Percentiles rank a stretch among this genome's conserved stretches.
phyloP scores from a whole-genome alignment of 345 rosid species.

The Arabidopsis arenosa region DNA sequence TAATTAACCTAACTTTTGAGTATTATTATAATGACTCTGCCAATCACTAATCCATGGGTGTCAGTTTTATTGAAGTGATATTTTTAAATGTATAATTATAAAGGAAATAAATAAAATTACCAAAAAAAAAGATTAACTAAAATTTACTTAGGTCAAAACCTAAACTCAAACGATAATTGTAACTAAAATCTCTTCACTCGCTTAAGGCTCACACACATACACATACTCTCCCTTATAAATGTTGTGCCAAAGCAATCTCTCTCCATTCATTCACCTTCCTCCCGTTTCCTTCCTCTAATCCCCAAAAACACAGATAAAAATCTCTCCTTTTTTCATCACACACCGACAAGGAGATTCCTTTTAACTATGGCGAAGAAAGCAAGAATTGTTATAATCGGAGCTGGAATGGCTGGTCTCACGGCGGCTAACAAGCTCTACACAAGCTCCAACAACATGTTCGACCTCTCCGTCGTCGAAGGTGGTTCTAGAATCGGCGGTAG shows the following conservation, averaged over 20 bases:
- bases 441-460: constrained; percentile 57
- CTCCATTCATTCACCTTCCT: constrained; percentile 45
- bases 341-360: constrained; percentile 33
- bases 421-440: constrained; percentile 92
- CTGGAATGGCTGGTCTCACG: constrained; percentile 98
- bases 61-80: too few relatives aligned
- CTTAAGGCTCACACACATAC: not conserved
- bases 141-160: too few relatives aligned
- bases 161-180: not conserved
- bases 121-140: too few relatives aligned
- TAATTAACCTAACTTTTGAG: constrained; percentile 1
- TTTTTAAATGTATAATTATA: too few relatives aligned
- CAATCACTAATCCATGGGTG: too few relatives aligned
- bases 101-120: too few relatives aligned
- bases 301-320: constrained; percentile 3
- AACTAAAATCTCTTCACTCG: not conserved
- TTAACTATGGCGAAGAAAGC: constrained; percentile 80
- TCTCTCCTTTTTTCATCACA: constrained; percentile 11
- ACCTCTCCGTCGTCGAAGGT: constrained; percentile 85
- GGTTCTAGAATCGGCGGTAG: constrained; percentile 93
- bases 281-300: constrained; percentile 39
- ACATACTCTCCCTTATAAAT: constrained; percentile 42
- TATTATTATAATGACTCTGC: too few relatives aligned
- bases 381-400: constrained; percentile 89
- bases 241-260: constrained; percentile 41